Evolutionary conservation across 2,329 filamentous ascomycete genomes (phyloP).

Genomic region (Phialemonium atrogriseum): DNA sequence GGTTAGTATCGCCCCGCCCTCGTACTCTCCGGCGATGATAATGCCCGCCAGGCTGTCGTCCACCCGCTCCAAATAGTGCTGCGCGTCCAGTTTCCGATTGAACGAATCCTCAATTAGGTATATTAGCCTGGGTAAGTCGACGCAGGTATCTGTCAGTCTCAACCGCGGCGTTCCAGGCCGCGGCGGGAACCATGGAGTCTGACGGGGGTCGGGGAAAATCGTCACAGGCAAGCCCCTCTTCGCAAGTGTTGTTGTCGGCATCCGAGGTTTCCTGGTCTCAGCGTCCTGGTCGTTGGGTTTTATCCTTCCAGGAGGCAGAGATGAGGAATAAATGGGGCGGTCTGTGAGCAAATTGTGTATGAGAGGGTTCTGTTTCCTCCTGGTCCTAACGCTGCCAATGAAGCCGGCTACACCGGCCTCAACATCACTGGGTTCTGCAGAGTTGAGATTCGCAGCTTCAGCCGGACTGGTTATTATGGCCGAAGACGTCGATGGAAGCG

Average conservation of each 20-base stretch:
- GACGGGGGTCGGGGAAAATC: slow-evolving; percentile 65
- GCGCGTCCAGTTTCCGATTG: slow-evolving; percentile 70
- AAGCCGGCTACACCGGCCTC: slow-evolving; percentile 33
- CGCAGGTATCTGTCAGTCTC: slow-evolving; percentile 67
- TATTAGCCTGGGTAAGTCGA: slow-evolving; percentile 76
- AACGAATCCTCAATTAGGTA: slow-evolving; percentile 94
- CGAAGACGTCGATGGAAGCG: slow-evolving; percentile 78
- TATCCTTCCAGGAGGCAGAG: slow-evolving; percentile 66
- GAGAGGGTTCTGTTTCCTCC: slow-evolving; percentile 64
- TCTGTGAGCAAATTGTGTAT: slow-evolving; percentile 96
- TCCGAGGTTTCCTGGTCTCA: slow-evolving; percentile 12
- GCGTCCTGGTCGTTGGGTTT: slow-evolving; percentile 18
- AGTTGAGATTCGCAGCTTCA: slow-evolving; percentile 62
- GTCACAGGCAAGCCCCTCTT: slow-evolving; percentile 88
- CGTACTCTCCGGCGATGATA: slow-evolving; percentile 93
- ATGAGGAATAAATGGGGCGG: slow-evolving; percentile 87
- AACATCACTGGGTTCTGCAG: slow-evolving; percentile 15
- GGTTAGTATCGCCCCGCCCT: slow-evolving; percentile 88
- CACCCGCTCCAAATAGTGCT: slow-evolving; percentile 76
- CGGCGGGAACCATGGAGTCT: slow-evolving; percentile 60
- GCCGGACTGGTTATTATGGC: slow-evolving; percentile 80
- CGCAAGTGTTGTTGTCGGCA: slow-evolving; percentile 62
- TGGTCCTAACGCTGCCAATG: slow-evolving; percentile 43
- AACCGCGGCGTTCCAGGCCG: slow-evolving; percentile 51
- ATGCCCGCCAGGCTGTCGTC: slow-evolving; percentile 76